Evolutionary conservation across 192 early-diverging fungal species (phyloP).

Genomic region (Glomus cerebriforme): DNA sequence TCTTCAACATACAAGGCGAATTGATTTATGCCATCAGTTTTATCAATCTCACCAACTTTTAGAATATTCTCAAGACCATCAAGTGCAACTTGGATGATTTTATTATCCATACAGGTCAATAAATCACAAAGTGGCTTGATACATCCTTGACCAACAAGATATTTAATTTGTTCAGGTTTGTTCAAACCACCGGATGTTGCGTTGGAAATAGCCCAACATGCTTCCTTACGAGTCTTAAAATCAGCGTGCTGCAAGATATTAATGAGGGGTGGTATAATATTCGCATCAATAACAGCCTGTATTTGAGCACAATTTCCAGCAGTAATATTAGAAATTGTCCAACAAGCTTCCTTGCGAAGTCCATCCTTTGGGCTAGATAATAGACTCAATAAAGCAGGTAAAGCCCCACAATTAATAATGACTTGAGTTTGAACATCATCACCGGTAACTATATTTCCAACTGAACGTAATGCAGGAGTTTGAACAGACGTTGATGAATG

Average conservation of each 20-base stretch:
- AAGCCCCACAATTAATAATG: conserved; percentile 87
- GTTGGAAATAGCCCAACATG: conserved; percentile 99
- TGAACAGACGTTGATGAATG: conserved; percentile 87
- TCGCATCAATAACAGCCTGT: conserved; percentile 93
- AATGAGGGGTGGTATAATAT: conserved; percentile 90
- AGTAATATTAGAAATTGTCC: conserved; percentile 99
- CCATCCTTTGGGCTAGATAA: conserved; percentile 89
- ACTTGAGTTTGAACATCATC: conserved; percentile 97
- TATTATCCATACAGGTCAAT: conserved; percentile 87
- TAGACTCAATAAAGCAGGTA: conserved; percentile 79
- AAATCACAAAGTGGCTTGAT: conserved; percentile 97
- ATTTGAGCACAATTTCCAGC: conserved; percentile 94
- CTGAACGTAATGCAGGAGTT: conserved; percentile 94
- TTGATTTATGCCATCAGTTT: conserved; percentile 70
- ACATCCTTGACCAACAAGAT: conserved; percentile 88
- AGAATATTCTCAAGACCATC: conserved; percentile 98
- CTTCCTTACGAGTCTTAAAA: conserved; percentile 99
- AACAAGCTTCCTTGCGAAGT: conserved; percentile 99
- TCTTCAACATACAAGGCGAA: conserved; percentile 92
- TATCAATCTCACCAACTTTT: conserved; percentile 85
- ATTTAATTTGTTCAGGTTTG: conserved; percentile 92
- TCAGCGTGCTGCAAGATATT: conserved; percentile 84
- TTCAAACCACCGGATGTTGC: conserved; percentile 93
- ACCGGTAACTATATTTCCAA: conserved; percentile 99
- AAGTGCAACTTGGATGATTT: conserved; percentile 95